Conservation (phyloP, 768 basidiomycete species). For the Tricholoma flavovirens region DNA sequence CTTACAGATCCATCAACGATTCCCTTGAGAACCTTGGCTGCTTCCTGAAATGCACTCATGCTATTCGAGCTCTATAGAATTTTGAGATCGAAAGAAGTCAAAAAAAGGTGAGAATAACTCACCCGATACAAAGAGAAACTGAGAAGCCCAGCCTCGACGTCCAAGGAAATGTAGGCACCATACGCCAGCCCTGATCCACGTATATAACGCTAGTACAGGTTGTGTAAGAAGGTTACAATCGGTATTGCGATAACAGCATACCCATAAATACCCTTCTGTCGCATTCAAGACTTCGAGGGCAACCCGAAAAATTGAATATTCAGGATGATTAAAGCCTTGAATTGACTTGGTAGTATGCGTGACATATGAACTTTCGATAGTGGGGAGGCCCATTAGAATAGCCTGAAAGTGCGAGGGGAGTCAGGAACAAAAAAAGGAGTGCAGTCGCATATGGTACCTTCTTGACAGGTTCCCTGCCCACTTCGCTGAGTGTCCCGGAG, state of each 20-base stretch:
- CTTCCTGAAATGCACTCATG: constrained; percentile 77
- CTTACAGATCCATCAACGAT: constrained; percentile 79
- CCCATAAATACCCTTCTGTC: constrained; percentile 93
- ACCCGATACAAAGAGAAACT: constrained; percentile 78
- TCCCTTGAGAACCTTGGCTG: constrained; percentile 66
- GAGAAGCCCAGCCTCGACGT: constrained; percentile 73
- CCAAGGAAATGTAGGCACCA: constrained; percentile 71
- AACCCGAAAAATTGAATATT: constrained; percentile 81
- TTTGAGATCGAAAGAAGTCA: constrained; percentile 1
- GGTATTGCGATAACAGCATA: constrained; percentile 23
- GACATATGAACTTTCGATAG: constrained; percentile 90
- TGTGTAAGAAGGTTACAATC: constrained; percentile 7
- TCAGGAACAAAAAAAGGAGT: constrained; percentile 1
- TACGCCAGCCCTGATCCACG: constrained; percentile 95
- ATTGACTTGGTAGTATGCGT: constrained; percentile 75
- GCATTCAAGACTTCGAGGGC: constrained; percentile 86
- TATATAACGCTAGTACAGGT: constrained; percentile 64
- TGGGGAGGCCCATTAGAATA: constrained; percentile 82
- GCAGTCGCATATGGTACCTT: constrained; percentile 42
- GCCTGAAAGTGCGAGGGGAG: constrained; percentile 42
- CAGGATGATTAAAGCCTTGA: constrained; percentile 73
- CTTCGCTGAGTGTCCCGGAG: constrained; percentile 60
- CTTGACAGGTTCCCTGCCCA: constrained; percentile 68
- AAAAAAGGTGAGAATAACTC: constrained; percentile 19
- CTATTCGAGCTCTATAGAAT: constrained; percentile 66